Base-by-base conservation (phyloP, 208 protist species). In the Lotmaria passim region DNA sequence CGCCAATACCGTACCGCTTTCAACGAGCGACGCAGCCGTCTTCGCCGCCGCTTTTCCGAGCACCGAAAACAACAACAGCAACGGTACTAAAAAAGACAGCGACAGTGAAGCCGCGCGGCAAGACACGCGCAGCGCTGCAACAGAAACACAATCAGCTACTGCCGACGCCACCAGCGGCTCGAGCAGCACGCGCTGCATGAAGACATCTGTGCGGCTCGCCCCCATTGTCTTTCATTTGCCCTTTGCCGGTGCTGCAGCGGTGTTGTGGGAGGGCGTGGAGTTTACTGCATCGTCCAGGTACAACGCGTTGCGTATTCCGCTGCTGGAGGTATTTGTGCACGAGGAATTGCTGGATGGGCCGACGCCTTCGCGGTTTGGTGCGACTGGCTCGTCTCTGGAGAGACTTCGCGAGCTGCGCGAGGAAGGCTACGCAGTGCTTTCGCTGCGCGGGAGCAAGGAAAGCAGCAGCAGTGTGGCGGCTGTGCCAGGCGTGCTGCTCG, bases 211-310 rank as follows among this genome's bases (percentile, higher is more conserved):
- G 39, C 72, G 31, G 26, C 58, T 83, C 41, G 57, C 75, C 26
- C 82, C 85, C 11, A 79, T 71, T 39, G 64, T 79, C 19, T 60
- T 82, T 7, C 73, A 78, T 51, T 52, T 86, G 6, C 74, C 61
- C 36, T 70, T 73, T 34, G 77, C 83, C 26, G 66, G 53, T 10
- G 36, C 69, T 21, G 69, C 75, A n/a, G 75, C 77, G 48, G 73
- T 78, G 11, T 69, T 82, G 48, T 91, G 85, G 85, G 63, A 84
- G 28, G 79, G 82, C 23, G 34, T 75, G 14, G 58, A 71, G 46
- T 79, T 71, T 41, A 26, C 26, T 8, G 50, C 47, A 19, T 43
- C 26, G 23, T 74, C 70, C 15, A 65, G 74, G 31, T 75, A 72
- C 66, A 78, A 55, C 48, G 57, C 51, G 26, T 28, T 74, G 43